Evolutionary conservation across 164 flowering plant genomes (phyloP).

Genomic region (Pachysandra terminalis): DNA sequence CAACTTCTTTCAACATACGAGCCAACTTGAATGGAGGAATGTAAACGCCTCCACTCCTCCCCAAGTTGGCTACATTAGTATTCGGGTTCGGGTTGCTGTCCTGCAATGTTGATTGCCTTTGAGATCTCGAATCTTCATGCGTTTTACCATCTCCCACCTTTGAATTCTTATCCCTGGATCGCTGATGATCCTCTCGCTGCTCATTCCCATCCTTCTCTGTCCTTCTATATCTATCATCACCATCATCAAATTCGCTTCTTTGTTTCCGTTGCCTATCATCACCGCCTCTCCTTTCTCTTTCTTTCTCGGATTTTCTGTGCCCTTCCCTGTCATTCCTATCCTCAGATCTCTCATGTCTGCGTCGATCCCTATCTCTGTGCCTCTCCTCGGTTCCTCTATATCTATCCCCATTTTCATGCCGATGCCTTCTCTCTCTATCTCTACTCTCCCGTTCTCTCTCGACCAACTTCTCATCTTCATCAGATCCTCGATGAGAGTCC

Average conservation of each 20-base stretch:
- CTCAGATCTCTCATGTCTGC: not conserved
- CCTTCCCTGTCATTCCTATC: constrained; percentile 15
- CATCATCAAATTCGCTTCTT: not conserved
- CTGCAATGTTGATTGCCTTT: constrained; percentile 2
- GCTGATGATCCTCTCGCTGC: constrained; percentile 2
- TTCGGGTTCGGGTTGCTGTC: constrained; percentile 21
- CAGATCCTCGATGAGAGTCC: too few relatives aligned
- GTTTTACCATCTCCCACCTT: constrained; percentile 13
- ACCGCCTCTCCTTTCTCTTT: constrained; percentile 15
- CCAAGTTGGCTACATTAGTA: constrained; percentile 29
- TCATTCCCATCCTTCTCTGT: not conserved
- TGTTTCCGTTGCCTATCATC: constrained; percentile 13
- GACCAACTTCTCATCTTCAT: not conserved
- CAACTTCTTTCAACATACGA: constrained; percentile 75
- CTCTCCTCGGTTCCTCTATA: too few relatives aligned
- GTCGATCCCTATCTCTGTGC: not conserved
- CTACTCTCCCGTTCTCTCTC: not conserved
- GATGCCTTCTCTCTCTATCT: not conserved
- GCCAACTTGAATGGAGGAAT: constrained; percentile 92
- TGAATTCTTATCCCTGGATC: not conserved
- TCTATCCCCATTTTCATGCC: not conserved
- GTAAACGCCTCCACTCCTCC: constrained; percentile 89
- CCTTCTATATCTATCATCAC: not conserved
- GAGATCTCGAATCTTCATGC: constrained; percentile 11
- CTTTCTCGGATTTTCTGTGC: constrained; percentile 9